phyloP scores from a whole-genome alignment of 1,284 basidiomycete species.

The Microbotryum saponariae region DNA sequence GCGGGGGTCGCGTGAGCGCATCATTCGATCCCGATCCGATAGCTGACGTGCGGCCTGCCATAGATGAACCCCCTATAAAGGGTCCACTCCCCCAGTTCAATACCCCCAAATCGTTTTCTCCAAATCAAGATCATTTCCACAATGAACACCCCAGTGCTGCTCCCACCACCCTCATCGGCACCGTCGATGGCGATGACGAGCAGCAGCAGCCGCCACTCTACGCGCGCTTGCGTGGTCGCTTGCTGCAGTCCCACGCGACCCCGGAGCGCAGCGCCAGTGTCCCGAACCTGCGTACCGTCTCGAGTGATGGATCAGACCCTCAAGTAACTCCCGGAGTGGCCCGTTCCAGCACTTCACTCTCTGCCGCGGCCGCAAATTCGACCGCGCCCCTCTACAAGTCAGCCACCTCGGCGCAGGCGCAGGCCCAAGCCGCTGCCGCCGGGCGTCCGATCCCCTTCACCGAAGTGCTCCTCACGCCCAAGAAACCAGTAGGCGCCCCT shows the following conservation, averaged over 20 bases:
- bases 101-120: not conserved
- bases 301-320: not conserved
- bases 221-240: slow-evolving; percentile 4
- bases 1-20: not conserved
- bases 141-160: not conserved
- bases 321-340: not conserved
- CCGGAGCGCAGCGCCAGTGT: not conserved
- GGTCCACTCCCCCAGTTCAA: slow-evolving; percentile 2
- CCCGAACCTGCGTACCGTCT: not conserved
- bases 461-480: slow-evolving; percentile 25
- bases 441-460: slow-evolving; percentile 11
- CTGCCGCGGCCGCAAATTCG: not conserved
- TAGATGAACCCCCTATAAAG: slow-evolving; percentile 18
- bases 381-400: not conserved
- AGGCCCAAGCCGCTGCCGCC: too few species aligned
- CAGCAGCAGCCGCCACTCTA: slow-evolving; percentile 6
- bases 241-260: not conserved
- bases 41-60: not conserved
- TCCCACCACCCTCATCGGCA: not conserved
- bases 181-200: slow-evolving; percentile 4
- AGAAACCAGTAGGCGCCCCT: slow-evolving; percentile 19
- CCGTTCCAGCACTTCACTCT: not conserved
- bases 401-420: not conserved
- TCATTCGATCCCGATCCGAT: slow-evolving; percentile 8
- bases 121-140: not conserved